Percentiles rank a stretch among this genome's conserved stretches.
phyloP scores from a whole-genome alignment of 2,329 filamentous ascomycete species.

The Fusarium bactridioides region DNA sequence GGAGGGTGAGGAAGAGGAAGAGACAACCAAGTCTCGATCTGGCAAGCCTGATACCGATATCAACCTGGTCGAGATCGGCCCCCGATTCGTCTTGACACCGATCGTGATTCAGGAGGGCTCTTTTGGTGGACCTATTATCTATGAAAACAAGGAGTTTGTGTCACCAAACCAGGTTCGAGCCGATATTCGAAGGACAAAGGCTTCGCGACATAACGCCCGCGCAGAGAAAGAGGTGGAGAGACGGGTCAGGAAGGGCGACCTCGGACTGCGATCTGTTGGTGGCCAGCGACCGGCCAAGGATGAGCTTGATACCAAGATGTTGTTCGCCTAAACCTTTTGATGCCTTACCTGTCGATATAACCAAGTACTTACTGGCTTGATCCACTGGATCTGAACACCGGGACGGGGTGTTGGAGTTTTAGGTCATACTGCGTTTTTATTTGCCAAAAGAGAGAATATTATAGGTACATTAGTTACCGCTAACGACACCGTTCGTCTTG shows the following conservation, averaged over 20 bases:
- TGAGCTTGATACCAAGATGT: constrained; percentile 76
- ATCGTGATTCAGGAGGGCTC: constrained; percentile 95
- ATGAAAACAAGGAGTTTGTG: constrained; percentile 97
- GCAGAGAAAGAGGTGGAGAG: constrained; percentile 78
- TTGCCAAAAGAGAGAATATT: constrained; percentile 26
- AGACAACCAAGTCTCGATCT: constrained; percentile 49
- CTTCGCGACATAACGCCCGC: constrained; percentile 78
- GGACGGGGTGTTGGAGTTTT: constrained; percentile 40
- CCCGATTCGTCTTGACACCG: constrained; percentile 89
- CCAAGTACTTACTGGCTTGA: constrained; percentile 35
- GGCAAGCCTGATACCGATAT: constrained; percentile 72
- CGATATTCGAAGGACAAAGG: constrained; percentile 79
- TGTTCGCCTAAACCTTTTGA: constrained; percentile 69
- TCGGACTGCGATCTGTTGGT: constrained; percentile 76
- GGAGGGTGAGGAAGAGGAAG: constrained; percentile 52
- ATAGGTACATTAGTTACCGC: not conserved
- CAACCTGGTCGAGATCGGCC: constrained; percentile 89
- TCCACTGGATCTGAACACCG: constrained; percentile 33
- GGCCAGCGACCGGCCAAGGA: constrained; percentile 69
- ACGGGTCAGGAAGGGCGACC: constrained; percentile 74
- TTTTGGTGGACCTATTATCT: constrained; percentile 96
- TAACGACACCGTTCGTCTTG: constrained; percentile 4
- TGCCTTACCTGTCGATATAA: constrained; percentile 39
- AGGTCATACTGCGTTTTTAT: constrained; percentile 37
- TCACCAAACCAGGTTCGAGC: constrained; percentile 93